Percentiles rank a stretch among this genome's conserved stretches.
Conservation (phyloP, 257 asterid genomes). For the Cinchona pubescens region DNA sequence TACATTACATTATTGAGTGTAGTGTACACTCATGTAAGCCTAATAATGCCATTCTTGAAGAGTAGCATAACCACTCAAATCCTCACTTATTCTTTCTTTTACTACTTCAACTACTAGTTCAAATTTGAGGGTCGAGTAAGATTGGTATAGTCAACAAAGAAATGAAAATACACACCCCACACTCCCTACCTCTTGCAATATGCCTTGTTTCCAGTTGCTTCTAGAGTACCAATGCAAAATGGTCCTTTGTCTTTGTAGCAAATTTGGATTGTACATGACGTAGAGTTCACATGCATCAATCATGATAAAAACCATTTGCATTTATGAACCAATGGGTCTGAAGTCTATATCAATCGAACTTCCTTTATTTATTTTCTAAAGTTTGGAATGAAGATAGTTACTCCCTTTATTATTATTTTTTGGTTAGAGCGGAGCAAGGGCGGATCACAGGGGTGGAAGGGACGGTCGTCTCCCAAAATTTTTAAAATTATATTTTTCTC, state of each 20-base stretch:
- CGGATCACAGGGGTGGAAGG: too few relatives aligned
- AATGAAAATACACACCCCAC: slow-evolving; percentile 22
- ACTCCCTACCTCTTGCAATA: slow-evolving; percentile 1
- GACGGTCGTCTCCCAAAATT: too few relatives aligned
- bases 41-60: slow-evolving; percentile 40
- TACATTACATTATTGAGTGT: slow-evolving; percentile 17
- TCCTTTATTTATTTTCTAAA: too few relatives aligned
- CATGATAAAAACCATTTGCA: slow-evolving; percentile 31
- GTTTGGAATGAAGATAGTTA: too few relatives aligned
- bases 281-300: slow-evolving; percentile 40
- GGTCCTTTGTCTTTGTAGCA: slow-evolving; percentile 12
- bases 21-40: slow-evolving; percentile 26
- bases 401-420: too few relatives aligned
- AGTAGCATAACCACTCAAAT: slow-evolving; percentile 36
- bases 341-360: slow-evolving; percentile 15
- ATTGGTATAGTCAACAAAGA: slow-evolving; percentile 39
- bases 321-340: slow-evolving; percentile 30
- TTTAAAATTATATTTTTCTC: too few relatives aligned
- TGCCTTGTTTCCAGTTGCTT: slow-evolving; percentile 21
- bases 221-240: slow-evolving; percentile 26
- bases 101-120: slow-evolving; percentile 41
- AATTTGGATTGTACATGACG: slow-evolving; percentile 37
- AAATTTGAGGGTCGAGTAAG: slow-evolving; percentile 22
- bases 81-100: slow-evolving; percentile 46
- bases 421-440: too few relatives aligned